Base-by-base conservation (phyloP, 805 yeast species). In the Saccharomycopsis guyanensis region DNA sequence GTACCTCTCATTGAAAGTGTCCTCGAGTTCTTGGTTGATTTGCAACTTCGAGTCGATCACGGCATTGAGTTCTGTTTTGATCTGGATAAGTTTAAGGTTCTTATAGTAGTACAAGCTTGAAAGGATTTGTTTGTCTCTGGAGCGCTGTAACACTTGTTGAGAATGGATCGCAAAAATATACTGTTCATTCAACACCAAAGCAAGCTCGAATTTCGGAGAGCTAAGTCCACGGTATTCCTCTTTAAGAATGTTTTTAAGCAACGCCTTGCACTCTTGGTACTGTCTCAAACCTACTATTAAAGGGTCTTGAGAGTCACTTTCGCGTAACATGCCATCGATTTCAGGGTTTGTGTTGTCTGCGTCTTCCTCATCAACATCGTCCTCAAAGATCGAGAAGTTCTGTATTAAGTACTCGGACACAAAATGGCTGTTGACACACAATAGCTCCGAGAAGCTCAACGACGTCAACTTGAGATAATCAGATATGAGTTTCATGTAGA, bases 211-310 rank as follows among this genome's bases (percentile, higher is more conserved):
- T 24, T 51, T 51, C 12, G 44, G 33, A 10, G 46, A 39, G 29
- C 42, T 49, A 16, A 51, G 23, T n/a, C 43, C 33, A 8, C 25
- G 24, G 16, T 15, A n/a, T 13, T 42, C 47, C 13, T 38, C 18
- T 52, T 76, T 77, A 48, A 74, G 70, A 32, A 74, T 60, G 55
- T 74, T 76, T 41, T 67, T 68, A 37, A 67, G 42, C 16, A 75
- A 55, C 38, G 66, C 65, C 18, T 64, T 58, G 38, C 72, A 74
- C 44, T 59, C 59, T 2, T 47, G 53, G 23, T 56, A 53, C 23
- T 54, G 48, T 20, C 43, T 20, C n/a, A 51, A 23, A 8, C 60
- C 59, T n/a, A 51, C 55, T 10, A 49, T 45, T 13, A 55, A 45
- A 36, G 42, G 38, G 15, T 49, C 53, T 8, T 41, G 54, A 7